Percentiles rank a stretch among this genome's conserved stretches.
phyloP scores from a whole-genome alignment of 2,329 filamentous ascomycete genomes.

The Ophiostoma ulmi region DNA sequence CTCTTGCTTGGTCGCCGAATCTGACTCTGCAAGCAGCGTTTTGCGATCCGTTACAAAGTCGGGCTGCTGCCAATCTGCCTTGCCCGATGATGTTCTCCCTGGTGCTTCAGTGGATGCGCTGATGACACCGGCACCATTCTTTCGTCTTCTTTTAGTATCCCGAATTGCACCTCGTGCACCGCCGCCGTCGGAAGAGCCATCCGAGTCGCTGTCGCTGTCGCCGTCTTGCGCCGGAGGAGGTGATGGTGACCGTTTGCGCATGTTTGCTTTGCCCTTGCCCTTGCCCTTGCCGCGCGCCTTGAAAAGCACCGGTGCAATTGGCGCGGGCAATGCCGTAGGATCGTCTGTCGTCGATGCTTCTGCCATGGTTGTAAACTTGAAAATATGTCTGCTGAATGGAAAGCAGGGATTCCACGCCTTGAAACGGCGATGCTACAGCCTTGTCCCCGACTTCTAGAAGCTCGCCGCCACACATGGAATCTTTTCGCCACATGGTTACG shows the following conservation, averaged over 20 bases:
- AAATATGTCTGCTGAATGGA: not conserved
- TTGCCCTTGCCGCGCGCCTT: slow-evolving; percentile 74
- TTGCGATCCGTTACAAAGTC: slow-evolving; percentile 54
- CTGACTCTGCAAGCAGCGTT: slow-evolving; percentile 59
- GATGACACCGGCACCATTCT: slow-evolving; percentile 39
- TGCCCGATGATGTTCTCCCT: not conserved
- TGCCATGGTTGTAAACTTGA: slow-evolving; percentile 16
- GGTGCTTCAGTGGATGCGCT: slow-evolving; percentile 39
- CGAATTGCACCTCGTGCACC: slow-evolving; percentile 49
- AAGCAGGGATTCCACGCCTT: not conserved
- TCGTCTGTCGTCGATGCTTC: slow-evolving; percentile 18
- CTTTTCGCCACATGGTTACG: slow-evolving; percentile 13
- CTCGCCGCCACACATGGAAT: not conserved
- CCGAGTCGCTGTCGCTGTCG: slow-evolving; percentile 54
- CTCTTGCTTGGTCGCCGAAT: slow-evolving; percentile 80
- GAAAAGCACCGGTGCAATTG: slow-evolving; percentile 54
- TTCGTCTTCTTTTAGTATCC: slow-evolving; percentile 69
- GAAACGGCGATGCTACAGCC: not conserved
- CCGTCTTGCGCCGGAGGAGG: slow-evolving; percentile 63
- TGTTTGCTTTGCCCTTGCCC: slow-evolving; percentile 59
- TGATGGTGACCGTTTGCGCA: slow-evolving; percentile 75
- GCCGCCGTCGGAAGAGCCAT: slow-evolving; percentile 65
- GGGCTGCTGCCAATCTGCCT: slow-evolving; percentile 28
- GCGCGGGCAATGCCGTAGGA: slow-evolving; percentile 31
- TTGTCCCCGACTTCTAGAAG: not conserved